Percentiles rank a stretch among this genome's conserved stretches.
Conservation (phyloP, 352 stramenopile species). For the Stephanocyclus meneghinianus region DNA sequence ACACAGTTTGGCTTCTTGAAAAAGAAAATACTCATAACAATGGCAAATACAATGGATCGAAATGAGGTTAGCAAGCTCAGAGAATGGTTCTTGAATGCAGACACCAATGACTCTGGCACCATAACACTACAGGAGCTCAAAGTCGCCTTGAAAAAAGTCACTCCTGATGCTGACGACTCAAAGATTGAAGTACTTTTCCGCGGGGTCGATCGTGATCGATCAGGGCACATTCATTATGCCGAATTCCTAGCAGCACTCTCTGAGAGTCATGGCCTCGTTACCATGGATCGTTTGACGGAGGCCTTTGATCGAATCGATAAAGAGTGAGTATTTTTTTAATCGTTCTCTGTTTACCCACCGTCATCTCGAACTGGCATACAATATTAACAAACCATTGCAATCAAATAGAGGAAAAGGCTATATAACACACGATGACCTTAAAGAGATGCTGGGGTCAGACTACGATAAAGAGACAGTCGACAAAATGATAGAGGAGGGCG, state of each 20-base stretch:
- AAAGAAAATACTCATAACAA: conserved; percentile 66
- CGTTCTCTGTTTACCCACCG: background rate
- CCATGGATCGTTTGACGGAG: conserved; percentile 57
- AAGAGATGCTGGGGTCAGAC: conserved; percentile 88
- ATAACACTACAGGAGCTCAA: conserved; percentile 66
- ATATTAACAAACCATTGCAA: background rate
- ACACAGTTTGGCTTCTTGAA: conserved; percentile 57
- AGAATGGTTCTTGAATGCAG: conserved; percentile 62
- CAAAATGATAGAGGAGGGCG: conserved; percentile 75
- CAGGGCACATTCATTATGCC: conserved; percentile 88
- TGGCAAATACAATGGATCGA: conserved; percentile 67
- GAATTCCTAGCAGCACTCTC: conserved; percentile 91
- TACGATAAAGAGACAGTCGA: conserved; percentile 87
- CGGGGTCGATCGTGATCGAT: conserved; percentile 87
- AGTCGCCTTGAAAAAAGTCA: conserved; percentile 43
- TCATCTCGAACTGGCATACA: background rate
- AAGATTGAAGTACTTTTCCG: conserved; percentile 62
- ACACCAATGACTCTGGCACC: conserved; percentile 54
- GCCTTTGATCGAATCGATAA: conserved; percentile 88
- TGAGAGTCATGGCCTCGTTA: conserved; percentile 77
- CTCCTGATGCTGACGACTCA: conserved; percentile 45
- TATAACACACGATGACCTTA: conserved; percentile 87
- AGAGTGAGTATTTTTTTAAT: conserved; percentile 50
- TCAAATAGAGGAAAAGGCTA: conserved; percentile 80
- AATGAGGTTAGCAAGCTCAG: conserved; percentile 54